phyloP scores from a whole-genome alignment of 2,329 filamentous ascomycete genomes.

The Apiospora koreana region DNA sequence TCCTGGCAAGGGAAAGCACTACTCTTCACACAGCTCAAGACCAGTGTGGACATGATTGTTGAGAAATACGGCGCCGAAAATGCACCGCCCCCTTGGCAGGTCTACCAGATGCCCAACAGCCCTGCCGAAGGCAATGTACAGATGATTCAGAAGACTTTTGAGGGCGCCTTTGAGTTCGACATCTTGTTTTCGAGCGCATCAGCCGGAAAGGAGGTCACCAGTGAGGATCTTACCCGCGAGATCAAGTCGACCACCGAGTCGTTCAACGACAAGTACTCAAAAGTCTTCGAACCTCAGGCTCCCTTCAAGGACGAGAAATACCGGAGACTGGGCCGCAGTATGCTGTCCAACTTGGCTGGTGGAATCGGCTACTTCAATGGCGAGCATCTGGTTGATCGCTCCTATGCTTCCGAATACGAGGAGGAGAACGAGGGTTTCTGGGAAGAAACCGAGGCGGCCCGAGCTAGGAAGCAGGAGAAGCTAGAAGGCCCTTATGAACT shows the following conservation, averaged over 20 bases:
- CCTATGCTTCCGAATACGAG: conserved; percentile 88
- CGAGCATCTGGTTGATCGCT: conserved; percentile 83
- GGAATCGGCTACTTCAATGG: conserved; percentile 96
- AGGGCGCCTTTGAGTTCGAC: conserved; percentile 91
- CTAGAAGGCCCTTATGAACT: conserved; percentile 84
- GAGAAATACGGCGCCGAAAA: conserved; percentile 55
- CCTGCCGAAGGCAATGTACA: conserved; percentile 79
- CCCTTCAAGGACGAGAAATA: conserved; percentile 78
- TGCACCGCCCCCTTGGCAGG: conserved; percentile 79
- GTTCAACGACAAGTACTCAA: conserved; percentile 75
- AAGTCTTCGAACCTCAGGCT: conserved; percentile 70
- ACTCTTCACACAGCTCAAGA: conserved; percentile 55
- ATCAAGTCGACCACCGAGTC: conserved; percentile 65
- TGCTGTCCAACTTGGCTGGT: conserved; percentile 92
- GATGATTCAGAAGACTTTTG: conserved; percentile 86
- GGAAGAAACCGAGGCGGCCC: conserved; percentile 84
- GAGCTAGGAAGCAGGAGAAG: conserved; percentile 66
- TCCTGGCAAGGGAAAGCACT: conserved; percentile 83
- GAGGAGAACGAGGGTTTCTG: conserved; percentile 96
- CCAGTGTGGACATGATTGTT: conserved; percentile 50
- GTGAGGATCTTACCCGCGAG: conserved; percentile 67
- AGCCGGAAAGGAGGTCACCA: conserved; percentile 53
- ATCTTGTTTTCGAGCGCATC: conserved; percentile 84
- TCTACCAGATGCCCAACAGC: conserved; percentile 75
- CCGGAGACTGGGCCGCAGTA: conserved; percentile 77